Base-by-base conservation (phyloP, 2,329 filamentous ascomycete species). In the Botrytis medusae region DNA sequence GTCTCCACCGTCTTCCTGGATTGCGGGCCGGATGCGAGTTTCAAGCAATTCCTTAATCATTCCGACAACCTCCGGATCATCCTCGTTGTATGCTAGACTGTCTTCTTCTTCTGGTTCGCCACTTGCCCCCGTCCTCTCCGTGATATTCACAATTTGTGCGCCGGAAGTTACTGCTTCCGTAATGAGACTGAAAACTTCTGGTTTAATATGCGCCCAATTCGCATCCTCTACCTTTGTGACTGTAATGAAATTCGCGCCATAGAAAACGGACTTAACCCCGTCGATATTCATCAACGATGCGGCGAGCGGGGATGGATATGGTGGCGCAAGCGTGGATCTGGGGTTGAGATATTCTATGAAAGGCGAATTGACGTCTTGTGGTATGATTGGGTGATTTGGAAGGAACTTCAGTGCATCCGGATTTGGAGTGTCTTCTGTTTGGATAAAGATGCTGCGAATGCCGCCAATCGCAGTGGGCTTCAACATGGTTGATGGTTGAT, bases 31-130 rank as follows among this genome's bases (percentile, higher is more conserved):
- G 80, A 99, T 97, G 75, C 96, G 88, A 40, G 96, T 99, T 83
- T 99, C 96, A 51, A 99, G 86, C 46, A 99, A 85, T 84, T 99
- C 96, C 85, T 98, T 97, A 84, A 99, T 98, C 96, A 98, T 98
- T 74, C 94, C 92, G 14, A 99, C 92, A 18, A 98, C 93, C 83
- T 99, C 96, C 77, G 91, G 92, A 81, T 99, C 96, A 75, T 97
- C 91, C 81, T 97, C 94, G 78, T 95, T 91, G 82, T 95, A 97
- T 34, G 89, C 89, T 69, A 97, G 85, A 74, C 89, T 92, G 79
- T 97, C 94, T 75, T 89, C 88, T 75, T 85, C 83, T 22, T 79
- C 82, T 68, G 83, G 83, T 79, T 88, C 84, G 42, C 85, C 83
- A 74, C 79, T 84, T 75, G 84, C 87, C 78, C 80, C 88, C 76